Evolutionary conservation across 1,284 basidiomycete species (phyloP).

Genomic region (Puccinia polysora): DNA sequence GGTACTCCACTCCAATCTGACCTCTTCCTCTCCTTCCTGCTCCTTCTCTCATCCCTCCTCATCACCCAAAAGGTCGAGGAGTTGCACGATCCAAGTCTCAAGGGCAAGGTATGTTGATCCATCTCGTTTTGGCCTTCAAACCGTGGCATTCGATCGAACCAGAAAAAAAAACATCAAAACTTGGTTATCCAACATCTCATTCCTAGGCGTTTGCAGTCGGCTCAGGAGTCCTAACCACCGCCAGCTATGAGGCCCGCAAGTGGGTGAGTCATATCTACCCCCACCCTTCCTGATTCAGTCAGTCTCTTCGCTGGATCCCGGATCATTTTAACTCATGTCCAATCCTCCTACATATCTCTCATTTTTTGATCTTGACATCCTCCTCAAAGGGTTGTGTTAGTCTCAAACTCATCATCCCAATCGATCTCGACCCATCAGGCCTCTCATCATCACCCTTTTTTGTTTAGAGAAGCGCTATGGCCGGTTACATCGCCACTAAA

Average conservation of each 20-base stretch:
- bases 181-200: not conserved
- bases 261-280: not conserved
- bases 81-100: conserved; percentile 4
- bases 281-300: too few relatives aligned
- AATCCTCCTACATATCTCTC: not conserved
- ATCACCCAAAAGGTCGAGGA: conserved; percentile 10
- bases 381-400: conserved; percentile 23
- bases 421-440: not conserved
- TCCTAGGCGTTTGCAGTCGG: conserved; percentile 24
- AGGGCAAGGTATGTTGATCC: conserved; percentile 4
- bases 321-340: too few relatives aligned
- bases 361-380: not conserved
- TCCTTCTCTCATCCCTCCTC: not conserved
- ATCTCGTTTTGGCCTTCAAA: not conserved
- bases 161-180: not conserved
- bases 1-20: too few relatives aligned
- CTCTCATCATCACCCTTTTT: not conserved
- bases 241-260: conserved; percentile 28
- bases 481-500: conserved; percentile 19
- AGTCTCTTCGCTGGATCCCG: too few relatives aligned
- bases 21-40: not conserved
- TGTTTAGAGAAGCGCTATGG: conserved; percentile 31
- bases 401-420: not conserved
- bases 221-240: conserved; percentile 2
- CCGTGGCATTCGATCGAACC: not conserved